phyloP scores from a whole-genome alignment of 2,329 filamentous ascomycete genomes.

The Cladophialophora psammophila region DNA sequence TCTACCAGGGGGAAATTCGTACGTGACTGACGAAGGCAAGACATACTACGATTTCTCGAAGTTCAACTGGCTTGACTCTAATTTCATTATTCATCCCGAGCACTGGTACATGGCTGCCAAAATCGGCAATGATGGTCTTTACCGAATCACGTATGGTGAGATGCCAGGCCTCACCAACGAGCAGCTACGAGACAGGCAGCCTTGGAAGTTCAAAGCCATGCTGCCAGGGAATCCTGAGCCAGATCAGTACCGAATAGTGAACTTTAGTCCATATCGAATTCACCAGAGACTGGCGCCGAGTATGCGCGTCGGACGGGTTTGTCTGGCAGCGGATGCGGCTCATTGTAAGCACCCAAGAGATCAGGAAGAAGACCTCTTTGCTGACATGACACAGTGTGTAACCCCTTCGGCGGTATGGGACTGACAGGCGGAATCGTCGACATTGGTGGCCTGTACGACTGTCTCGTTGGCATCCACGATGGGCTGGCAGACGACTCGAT shows the following conservation, averaged over 20 bases:
- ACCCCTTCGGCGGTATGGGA: slow-evolving; percentile 64
- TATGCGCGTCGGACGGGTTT: slow-evolving; percentile 64
- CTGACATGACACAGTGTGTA: slow-evolving; percentile 26
- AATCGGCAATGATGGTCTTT: slow-evolving; percentile 66
- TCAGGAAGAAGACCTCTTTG: background rate
- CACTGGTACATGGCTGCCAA: slow-evolving; percentile 68
- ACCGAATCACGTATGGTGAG: slow-evolving; percentile 71
- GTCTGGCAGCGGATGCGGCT: slow-evolving; percentile 68
- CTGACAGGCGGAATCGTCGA: slow-evolving; percentile 71
- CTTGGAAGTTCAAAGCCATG: slow-evolving; percentile 64
- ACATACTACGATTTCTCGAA: slow-evolving; percentile 68
- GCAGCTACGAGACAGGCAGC: slow-evolving; percentile 62
- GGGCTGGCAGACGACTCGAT: slow-evolving; percentile 51
- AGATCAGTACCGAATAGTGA: slow-evolving; percentile 63
- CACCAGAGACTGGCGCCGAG: slow-evolving; percentile 66
- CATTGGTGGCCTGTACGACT: slow-evolving; percentile 67
- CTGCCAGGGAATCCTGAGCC: slow-evolving; percentile 67
- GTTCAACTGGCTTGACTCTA: slow-evolving; percentile 43
- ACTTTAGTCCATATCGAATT: slow-evolving; percentile 67
- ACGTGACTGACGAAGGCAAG: slow-evolving; percentile 45
- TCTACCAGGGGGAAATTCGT: background rate
- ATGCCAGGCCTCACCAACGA: slow-evolving; percentile 60
- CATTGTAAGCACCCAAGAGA: slow-evolving; percentile 48
- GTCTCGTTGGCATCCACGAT: slow-evolving; percentile 56
- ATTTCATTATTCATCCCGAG: slow-evolving; percentile 68